Evolutionary conservation across 768 basidiomycete species (phyloP), one percentile per base, ranked within the genome.

Genomic region (Tulasnella sp.): DNA sequence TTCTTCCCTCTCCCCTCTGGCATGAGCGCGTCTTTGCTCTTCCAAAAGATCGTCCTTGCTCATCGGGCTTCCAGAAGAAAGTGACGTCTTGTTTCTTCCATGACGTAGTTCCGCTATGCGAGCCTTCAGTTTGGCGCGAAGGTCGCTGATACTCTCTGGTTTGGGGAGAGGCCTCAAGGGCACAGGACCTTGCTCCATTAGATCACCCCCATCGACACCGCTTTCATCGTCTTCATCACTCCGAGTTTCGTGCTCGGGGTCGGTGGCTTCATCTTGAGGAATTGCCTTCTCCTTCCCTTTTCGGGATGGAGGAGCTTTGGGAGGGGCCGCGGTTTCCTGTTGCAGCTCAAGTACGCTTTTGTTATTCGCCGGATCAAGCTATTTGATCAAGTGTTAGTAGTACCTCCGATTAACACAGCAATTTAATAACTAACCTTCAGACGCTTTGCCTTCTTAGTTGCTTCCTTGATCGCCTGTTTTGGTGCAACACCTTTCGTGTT

Each of bases 351-450:
- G 66, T 42, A 82, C 69, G 9, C 80, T 79, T 65, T 87, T 88
- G 65, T 92, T 77, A 70, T 94, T 92, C 5, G 81, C 83, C 1
- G 94, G 94, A 68, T 98, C 91, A 63, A 96, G 85, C 92, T 98
- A 62, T 23, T 41, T 4, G 17, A 36, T 11, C 36, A 2, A 11
- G 17, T 34, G 4, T 36, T 40, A 31, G 34, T 23, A 6, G 19
- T 21, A 14, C n/a, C 14, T n/a, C 23, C 31, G 3, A 37, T 1
- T 35, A 15, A 17, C 11, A n/a, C 3, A 29, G 49, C 15, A 2
- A 36, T 17, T 23, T 25, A 9, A 29, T 8, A 34, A 58, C 61
- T 36, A 32, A 87, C 92, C 78, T 92, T 93, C 55, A 86, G 86
- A 40, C 81, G 77, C 67, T 84, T 88, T 0, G 89, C 89, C 64